Base-by-base conservation (phyloP, 2,329 filamentous ascomycete species). In the Macrophomina phaseolina region DNA sequence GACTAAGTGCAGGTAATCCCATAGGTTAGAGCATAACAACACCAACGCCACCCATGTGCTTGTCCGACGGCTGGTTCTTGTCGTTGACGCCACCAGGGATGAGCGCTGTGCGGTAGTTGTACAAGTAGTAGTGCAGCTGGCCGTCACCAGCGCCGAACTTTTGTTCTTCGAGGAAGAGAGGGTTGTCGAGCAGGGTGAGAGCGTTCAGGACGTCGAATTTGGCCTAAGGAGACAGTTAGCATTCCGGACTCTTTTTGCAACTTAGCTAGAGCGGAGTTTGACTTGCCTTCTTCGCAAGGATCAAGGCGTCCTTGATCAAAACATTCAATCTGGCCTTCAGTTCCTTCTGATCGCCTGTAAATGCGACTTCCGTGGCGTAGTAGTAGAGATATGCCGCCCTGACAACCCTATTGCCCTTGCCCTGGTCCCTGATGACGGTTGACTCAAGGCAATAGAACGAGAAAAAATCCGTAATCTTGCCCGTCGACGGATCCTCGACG, bases 171-270 rank as follows among this genome's bases (percentile, higher is more conserved):
- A 99, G 85, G 86, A 99, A 98, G 23, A 98, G 85, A 0, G 89
- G 91, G 78, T 99, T 99, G 79, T 99, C 94, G 80, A 97, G 90
- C 46, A 97, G 85, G 0, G 94, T 97, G 65, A 99, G 85, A 0
- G 93, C 94, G 75, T 99, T 99, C 84, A 98, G 96, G 67, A 99
- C 95, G 77, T 99, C 95, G 75, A 98, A 97, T 71, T 91, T 89
- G 75, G 83, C 85, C 82, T 88, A 71, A 51, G 30, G 16, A 16
- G 23, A 7, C 36, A 48, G 34, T 60, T 56, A 55, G 36, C 45
- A 32, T 58, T 7, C 4, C 4, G 4, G 14, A n/a, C 23, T 23
- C 23, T 23, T 23, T 23, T 23, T 23, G 23, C 23, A 23, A 23
- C 23, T 23, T 23, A 23, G 23, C 23, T 23, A 23, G 23, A 23